Percentiles rank a stretch among this genome's conserved stretches.
Conservation (phyloP, 805 yeast genomes). For the Ascoidea tarda region DNA sequence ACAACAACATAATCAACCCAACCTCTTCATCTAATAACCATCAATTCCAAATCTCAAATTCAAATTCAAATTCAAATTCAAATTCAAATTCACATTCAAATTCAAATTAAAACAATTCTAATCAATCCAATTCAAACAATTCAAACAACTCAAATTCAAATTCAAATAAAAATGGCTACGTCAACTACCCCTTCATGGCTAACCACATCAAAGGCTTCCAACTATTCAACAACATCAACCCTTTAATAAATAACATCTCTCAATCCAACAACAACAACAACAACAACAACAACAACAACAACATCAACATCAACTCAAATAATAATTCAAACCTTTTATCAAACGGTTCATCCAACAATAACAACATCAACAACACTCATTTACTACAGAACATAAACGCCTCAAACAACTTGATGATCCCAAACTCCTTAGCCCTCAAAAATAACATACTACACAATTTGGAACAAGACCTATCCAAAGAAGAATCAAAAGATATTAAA, state of each 20-base stretch:
- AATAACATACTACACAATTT: not conserved
- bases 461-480: constrained; percentile 60
- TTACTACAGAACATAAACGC: constrained; percentile 2
- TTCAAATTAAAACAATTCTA: not conserved
- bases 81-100: not conserved
- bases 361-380: not conserved
- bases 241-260: not conserved
- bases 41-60: too few relatives aligned
- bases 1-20: constrained; percentile 5
- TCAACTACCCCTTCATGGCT: constrained; percentile 2
- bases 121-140: not conserved
- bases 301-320: constrained; percentile 11
- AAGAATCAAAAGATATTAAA: constrained; percentile 83
- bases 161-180: too few relatives aligned
- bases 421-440: too few relatives aligned
- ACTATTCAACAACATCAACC: constrained; percentile 31
- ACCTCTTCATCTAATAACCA: constrained; percentile 1
- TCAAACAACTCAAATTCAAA: too few relatives aligned
- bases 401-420: not conserved
- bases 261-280: not conserved
- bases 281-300: constrained; percentile 8
- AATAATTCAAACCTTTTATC: constrained; percentile 15
- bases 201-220: constrained; percentile 32
- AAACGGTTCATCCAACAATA: constrained; percentile 4
- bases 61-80: not conserved